Conservation (phyloP, 2,329 filamentous ascomycete genomes). For the Aspergillus fischeri region DNA sequence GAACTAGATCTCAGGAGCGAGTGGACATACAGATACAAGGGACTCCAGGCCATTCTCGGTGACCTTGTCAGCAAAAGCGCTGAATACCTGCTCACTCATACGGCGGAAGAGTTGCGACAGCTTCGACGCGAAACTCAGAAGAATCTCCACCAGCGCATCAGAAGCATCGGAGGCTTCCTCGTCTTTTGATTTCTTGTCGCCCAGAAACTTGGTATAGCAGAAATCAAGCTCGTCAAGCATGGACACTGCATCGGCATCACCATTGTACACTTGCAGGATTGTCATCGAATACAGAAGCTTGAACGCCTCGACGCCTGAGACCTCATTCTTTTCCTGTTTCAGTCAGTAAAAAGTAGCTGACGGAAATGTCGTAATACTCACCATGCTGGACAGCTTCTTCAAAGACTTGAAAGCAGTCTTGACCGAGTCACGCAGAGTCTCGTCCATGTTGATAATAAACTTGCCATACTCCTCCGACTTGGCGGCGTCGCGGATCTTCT, state of each 20-base stretch:
- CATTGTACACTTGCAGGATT: constrained; percentile 84
- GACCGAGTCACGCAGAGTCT: constrained; percentile 40
- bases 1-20: neutral
- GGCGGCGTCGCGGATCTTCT: constrained; percentile 37
- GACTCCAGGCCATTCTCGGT: constrained; percentile 68
- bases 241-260: constrained; percentile 78
- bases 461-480: constrained; percentile 34
- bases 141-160: constrained; percentile 75
- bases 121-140: constrained; percentile 84
- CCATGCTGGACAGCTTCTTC: constrained; percentile 35
- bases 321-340: constrained; percentile 50
- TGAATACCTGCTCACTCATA: constrained; percentile 83
- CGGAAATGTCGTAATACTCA: constrained; percentile 8
- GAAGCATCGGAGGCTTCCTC: constrained; percentile 51
- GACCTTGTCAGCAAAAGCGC: constrained; percentile 71
- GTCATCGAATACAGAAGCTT: constrained; percentile 79
- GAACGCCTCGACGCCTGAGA: constrained; percentile 56
- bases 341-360: constrained; percentile 9
- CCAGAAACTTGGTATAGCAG: constrained; percentile 63
- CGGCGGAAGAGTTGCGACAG: constrained; percentile 80
- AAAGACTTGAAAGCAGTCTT: constrained; percentile 41
- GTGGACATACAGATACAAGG: constrained; percentile 43
- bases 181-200: constrained; percentile 50
- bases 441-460: constrained; percentile 48
- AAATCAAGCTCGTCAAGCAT: constrained; percentile 77